phyloP scores from a whole-genome alignment of 176 grass and related monocot species.

The Tillandsia fasciculata region DNA sequence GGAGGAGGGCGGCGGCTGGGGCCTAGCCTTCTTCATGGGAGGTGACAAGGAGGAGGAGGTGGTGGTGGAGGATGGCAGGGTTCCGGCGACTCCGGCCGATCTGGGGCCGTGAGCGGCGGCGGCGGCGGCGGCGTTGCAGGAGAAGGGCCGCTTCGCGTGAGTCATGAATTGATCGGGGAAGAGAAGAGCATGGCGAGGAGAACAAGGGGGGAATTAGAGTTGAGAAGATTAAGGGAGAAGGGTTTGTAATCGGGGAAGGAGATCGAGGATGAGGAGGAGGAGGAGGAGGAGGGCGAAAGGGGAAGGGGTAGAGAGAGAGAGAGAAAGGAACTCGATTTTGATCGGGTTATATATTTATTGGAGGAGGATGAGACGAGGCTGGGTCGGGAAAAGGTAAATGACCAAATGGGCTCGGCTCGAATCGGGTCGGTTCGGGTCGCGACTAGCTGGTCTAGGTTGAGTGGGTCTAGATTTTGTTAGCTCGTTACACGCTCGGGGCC shows the following conservation, averaged over 20 bases:
- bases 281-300: neutral
- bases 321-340: neutral
- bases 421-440: neutral
- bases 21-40: constrained; percentile 60
- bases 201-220: neutral
- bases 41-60: constrained; percentile 18
- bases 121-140: constrained; percentile 15
- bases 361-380: neutral
- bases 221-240: neutral
- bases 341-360: neutral
- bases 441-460: neutral
- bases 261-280: neutral
- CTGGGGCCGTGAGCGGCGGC: constrained; percentile 15
- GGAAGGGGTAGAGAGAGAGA: neutral
- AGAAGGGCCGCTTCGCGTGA: constrained; percentile 18
- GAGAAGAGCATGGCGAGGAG: constrained; percentile 1
- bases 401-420: neutral
- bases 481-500: too few species aligned
- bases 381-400: neutral
- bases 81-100: constrained; percentile 2
- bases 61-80: too few species aligned
- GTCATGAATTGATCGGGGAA: constrained; percentile 18
- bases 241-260: neutral
- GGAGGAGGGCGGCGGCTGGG: constrained; percentile 15
- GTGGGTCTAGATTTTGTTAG: neutral